Conservation (phyloP, 805 yeast genomes). For the Lipomyces sp. region DNA sequence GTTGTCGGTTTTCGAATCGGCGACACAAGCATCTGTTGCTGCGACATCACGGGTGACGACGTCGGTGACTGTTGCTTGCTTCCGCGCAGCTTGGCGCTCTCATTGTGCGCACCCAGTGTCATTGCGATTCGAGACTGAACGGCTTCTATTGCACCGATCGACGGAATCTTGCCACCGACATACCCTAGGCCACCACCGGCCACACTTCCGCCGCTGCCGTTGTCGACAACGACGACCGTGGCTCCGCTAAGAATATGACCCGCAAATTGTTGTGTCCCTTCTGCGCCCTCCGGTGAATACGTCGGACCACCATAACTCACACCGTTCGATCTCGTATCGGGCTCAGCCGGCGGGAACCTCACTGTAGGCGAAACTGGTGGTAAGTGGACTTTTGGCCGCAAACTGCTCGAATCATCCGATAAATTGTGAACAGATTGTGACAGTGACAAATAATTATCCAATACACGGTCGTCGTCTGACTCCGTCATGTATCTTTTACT, state of each 20-base stretch:
- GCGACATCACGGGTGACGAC: constrained; percentile 1
- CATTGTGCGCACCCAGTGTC: constrained; percentile 25
- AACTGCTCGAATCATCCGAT: constrained; percentile 28
- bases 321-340: not conserved
- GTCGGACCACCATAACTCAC: constrained; percentile 6
- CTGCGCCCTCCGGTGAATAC: constrained; percentile 2
- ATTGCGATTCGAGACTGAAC: constrained; percentile 35
- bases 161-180: constrained; percentile 26
- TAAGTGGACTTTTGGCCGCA: constrained; percentile 34
- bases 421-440: constrained; percentile 31
- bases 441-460: constrained; percentile 17
- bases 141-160: constrained; percentile 32
- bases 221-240: constrained; percentile 10
- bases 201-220: not conserved
- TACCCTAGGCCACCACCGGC: constrained; percentile 11
- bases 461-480: not conserved
- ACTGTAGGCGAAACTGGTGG: constrained; percentile 22
- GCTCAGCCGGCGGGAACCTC: not conserved
- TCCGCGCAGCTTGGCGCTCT: constrained; percentile 6
- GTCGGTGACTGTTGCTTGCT: constrained; percentile 3
- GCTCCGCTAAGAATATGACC: constrained; percentile 8
- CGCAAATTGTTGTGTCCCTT: constrained; percentile 6
- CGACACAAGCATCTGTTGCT: not conserved
- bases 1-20: constrained; percentile 15
- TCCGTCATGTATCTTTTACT: not conserved